These are phyloP conservation scores for Microcyclospora pomicola DNA, from an alignment of 2,329 filamentous ascomycete species.

Conservation along the genomic window DNA sequence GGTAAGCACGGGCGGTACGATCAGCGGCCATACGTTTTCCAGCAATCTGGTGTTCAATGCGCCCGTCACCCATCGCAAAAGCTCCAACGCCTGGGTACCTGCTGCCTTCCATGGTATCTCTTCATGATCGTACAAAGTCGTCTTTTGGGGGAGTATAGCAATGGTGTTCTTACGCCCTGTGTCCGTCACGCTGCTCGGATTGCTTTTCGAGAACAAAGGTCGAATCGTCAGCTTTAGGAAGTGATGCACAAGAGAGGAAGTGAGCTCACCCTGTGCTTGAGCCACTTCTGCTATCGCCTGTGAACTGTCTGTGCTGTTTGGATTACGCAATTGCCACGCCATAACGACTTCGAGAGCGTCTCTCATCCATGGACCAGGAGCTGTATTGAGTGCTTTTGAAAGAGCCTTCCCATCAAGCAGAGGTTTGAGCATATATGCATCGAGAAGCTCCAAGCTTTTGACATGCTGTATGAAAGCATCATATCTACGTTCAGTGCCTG, in stretches of 20 bases:
- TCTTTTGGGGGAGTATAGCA: slow-evolving; percentile 25
- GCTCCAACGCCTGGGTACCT: slow-evolving; percentile 37
- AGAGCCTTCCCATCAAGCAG: slow-evolving; percentile 62
- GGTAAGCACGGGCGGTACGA: slow-evolving; percentile 55
- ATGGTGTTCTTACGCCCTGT: slow-evolving; percentile 42
- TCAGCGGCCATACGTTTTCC: slow-evolving; percentile 49
- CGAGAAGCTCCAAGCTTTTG: slow-evolving; percentile 35
- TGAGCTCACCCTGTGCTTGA: slow-evolving; percentile 34
- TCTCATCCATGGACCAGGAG: slow-evolving; percentile 73
- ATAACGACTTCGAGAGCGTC: slow-evolving; percentile 65
- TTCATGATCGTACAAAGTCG: slow-evolving; percentile 11
- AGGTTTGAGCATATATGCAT: slow-evolving; percentile 35
- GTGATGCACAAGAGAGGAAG: slow-evolving; percentile 34
- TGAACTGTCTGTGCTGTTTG: slow-evolving; percentile 44
- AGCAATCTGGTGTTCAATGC: slow-evolving; percentile 38
- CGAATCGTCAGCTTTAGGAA: slow-evolving; percentile 52
- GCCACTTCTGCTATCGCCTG: slow-evolving; percentile 32
- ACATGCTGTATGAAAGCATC: slow-evolving; percentile 40
- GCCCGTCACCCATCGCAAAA: slow-evolving; percentile 49
- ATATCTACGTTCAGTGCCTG: slow-evolving; percentile 38
- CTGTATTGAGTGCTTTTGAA: slow-evolving; percentile 49
- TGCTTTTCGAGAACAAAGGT: slow-evolving; percentile 49
- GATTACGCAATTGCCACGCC: slow-evolving; percentile 79
- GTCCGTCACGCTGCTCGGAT: slow-evolving; percentile 40
- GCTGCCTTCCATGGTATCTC: slow-evolving; percentile 47